Evolutionary conservation across 108 stramenopile genomes (phyloP).

Genomic region (Cyclotella atomus): DNA sequence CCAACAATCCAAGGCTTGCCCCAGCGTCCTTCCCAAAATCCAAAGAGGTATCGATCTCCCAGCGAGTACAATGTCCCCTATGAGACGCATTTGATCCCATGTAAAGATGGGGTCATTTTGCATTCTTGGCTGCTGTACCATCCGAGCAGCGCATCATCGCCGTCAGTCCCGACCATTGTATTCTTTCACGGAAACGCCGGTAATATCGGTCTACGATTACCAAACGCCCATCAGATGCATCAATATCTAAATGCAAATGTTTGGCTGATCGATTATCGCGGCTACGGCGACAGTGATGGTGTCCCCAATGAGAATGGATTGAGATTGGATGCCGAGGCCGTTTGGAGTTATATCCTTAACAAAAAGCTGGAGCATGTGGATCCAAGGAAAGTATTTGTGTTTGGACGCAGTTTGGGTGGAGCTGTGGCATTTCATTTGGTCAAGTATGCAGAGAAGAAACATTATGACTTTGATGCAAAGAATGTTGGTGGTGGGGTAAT

Average conservation of each 20-base stretch:
- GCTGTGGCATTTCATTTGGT: constrained; percentile 92
- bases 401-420: constrained; percentile 92
- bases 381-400: constrained; percentile 71
- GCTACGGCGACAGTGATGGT: constrained; percentile 84
- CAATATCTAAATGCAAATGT: constrained; percentile 73
- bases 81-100: constrained; percentile 63
- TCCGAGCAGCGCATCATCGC: constrained; percentile 35
- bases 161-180: constrained; percentile 77
- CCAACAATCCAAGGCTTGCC: constrained; percentile 79
- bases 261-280: constrained; percentile 93
- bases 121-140: constrained; percentile 91
- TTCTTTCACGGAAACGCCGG: constrained; percentile 99
- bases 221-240: constrained; percentile 84
- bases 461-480: too few species aligned
- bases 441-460: constrained; percentile 57
- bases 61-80: constrained; percentile 68
- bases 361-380: constrained; percentile 58
- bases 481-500: neutral
- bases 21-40: constrained; percentile 65
- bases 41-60: constrained; percentile 72
- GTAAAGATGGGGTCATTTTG: constrained; percentile 67
- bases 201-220: constrained; percentile 94
- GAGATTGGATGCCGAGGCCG: constrained; percentile 88
- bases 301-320: constrained; percentile 82
- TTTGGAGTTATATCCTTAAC: constrained; percentile 40